Conservation (phyloP, 805 yeast genomes). For the Cyberlindnera xylosilytica region DNA sequence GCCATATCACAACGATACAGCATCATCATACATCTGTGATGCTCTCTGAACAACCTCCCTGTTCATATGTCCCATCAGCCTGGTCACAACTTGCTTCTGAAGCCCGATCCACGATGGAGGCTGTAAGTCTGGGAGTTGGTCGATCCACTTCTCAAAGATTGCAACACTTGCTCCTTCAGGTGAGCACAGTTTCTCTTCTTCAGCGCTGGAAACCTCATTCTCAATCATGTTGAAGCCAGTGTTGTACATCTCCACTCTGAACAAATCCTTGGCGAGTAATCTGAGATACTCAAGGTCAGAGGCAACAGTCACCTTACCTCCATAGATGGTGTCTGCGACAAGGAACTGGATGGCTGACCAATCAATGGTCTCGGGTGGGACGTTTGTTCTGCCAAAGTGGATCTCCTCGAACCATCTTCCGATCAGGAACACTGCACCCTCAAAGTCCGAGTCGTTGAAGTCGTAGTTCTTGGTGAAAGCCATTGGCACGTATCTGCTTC, state of each 20-base stretch:
- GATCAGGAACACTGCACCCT: slow-evolving; percentile 44
- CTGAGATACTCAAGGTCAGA: slow-evolving; percentile 39
- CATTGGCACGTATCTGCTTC: slow-evolving; percentile 56
- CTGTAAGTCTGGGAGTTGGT: slow-evolving; percentile 46
- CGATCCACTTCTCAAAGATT: slow-evolving; percentile 47
- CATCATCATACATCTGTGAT: slow-evolving; percentile 2
- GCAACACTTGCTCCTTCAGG: slow-evolving; percentile 46
- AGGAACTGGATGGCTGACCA: slow-evolving; percentile 52
- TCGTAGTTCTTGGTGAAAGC: slow-evolving; percentile 65
- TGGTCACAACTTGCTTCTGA: slow-evolving; percentile 39
- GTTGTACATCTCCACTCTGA: slow-evolving; percentile 39
- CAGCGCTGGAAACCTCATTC: slow-evolving; percentile 18
- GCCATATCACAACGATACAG: too few relatives aligned
- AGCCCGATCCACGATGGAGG: slow-evolving; percentile 56
- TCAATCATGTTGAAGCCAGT: slow-evolving; percentile 40
- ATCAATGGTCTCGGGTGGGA: slow-evolving; percentile 46
- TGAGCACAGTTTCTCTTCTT: slow-evolving; percentile 19
- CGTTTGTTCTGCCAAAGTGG: slow-evolving; percentile 28
- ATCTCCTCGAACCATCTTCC: slow-evolving; percentile 37
- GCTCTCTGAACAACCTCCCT: slow-evolving; percentile 5
- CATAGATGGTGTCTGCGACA: slow-evolving; percentile 57
- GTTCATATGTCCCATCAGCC: slow-evolving; percentile 22
- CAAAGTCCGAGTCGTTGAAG: slow-evolving; percentile 70
- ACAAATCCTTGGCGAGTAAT: slow-evolving; percentile 36
- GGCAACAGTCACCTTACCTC: slow-evolving; percentile 51